Evolutionary conservation across 768 basidiomycete genomes (phyloP), one percentile per base, ranked within the genome.

Genomic region (Pleurotus tuoliensis): DNA sequence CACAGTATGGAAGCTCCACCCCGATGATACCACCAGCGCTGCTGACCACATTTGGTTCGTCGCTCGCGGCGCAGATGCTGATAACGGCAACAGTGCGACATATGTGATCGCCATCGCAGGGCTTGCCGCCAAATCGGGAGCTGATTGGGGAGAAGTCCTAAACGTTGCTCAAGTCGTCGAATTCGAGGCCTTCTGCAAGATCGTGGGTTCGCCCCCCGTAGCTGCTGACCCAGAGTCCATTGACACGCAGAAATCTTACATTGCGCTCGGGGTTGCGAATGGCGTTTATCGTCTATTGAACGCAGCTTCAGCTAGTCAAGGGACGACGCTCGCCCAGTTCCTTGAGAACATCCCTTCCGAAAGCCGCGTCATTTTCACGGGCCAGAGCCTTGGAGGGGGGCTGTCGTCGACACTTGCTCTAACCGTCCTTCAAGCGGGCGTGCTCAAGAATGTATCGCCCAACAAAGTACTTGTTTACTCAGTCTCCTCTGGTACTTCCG

Each of bases 31-130:
- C 4, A n/a, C 34, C 18, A 25, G 1, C 24, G 55, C 30, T 9
- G 30, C 55, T 15, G 55, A 56, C 16, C 55, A 56, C 27, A 48
- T 46, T 8, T 56, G 44, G 55, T 46, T 20, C 11, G 27, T 56
- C n/a, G 34, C 47, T 3, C 30, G 25, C 44, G 37, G 43, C 27
- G 12, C 55, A 12, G 18, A 44, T 4, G 45, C 7, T 12, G 27
- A 12, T 9, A 37, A 47, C 44, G 55, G 43, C 6, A 44, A 47
- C 12, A 46, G 12, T 1, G 30, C 27, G 5, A 47, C 45, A 5
- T 56, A 56, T 3, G 55, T 56, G 4, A 18, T 56, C 16, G n/a
- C 55, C 18, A 56, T 56, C n/a, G 39, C 55, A 3, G 55, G 55
- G 7, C 46, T 46, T 5, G 55, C 44, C 5, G 11, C 12, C 6